Percentiles rank a stretch among this genome's conserved stretches.
These are phyloP conservation scores for Microthlaspi erraticum DNA, from an alignment of 345 rosid genomes.

Conservation along the genomic window DNA sequence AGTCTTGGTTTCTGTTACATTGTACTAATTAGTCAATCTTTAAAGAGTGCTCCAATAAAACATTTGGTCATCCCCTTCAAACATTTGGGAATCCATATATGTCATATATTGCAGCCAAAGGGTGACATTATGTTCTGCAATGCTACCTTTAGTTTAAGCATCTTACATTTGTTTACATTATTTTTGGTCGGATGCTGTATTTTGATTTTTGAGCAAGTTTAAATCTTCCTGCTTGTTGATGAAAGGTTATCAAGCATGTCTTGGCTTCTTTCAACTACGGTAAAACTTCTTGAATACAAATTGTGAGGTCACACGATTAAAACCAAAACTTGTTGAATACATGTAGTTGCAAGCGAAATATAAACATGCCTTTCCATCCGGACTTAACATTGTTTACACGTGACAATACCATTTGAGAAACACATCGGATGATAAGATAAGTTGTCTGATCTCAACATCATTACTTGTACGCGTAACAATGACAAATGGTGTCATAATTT, in stretches of 20 bases:
- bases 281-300: no score
- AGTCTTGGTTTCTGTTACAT: background rate
- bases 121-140: conserved; percentile 66
- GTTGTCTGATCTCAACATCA: conserved; percentile 96
- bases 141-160: no score
- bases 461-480: conserved; percentile 98
- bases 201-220: conserved; percentile 19
- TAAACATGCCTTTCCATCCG: conserved; percentile 99
- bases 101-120: conserved; percentile 81
- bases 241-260: conserved; percentile 8
- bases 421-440: conserved; percentile 96
- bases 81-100: conserved; percentile 68
- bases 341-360: background rate
- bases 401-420: conserved; percentile 96
- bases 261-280: conserved; percentile 8
- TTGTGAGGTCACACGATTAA: conserved; percentile 10
- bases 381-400: conserved; percentile 97
- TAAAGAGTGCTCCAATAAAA: no score
- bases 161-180: conserved; percentile 10
- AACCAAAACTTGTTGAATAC: conserved; percentile 18
- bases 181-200: conserved; percentile 16
- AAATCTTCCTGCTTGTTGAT: conserved; percentile 7
- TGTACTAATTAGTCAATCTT: background rate
- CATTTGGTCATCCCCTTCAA: background rate
- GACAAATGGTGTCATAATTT: conserved; percentile 98